Evolutionary conservation across 1,139 yeast genomes (phyloP), one percentile per base, ranked within the genome.

Genomic region (Protomyces macrosporus): DNA sequence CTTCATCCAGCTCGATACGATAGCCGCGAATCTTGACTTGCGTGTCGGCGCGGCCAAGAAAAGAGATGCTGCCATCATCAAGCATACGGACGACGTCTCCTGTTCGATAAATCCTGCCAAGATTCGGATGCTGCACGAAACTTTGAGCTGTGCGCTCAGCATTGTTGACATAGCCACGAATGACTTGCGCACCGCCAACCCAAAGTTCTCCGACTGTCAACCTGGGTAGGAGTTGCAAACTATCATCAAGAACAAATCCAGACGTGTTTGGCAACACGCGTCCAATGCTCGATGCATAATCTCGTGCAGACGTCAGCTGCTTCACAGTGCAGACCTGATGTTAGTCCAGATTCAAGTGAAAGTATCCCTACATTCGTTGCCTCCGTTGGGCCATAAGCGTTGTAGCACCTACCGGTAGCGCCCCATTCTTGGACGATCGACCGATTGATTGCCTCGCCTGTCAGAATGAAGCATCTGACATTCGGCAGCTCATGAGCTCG

Each of bases 11-110:
- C 56, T 70, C 72, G 23, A 70, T 65, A 6, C 72, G 63, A 37
- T 68, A 70, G 12, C 72, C 72, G 12, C 70, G 66, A 3, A 70
- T 53, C 59, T 70, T 70, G 42, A 70, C 70, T 52, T 70, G 72
- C 33, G 65, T 63, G 51, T 70, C 72, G 35, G 64, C 63, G 1
- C 72, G 65, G 4, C 72, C 72, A 7, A 68, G 53, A 33, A 67
- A 67, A 10, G 68, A 63, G n/a, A 70, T 56, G 5, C 66, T 63
- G 6, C 68, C 70, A 51, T 65, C 68, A 1, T 56, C 53, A 1
- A 68, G 64, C 68, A 69, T 64, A 4, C 69, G 63, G 6, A 66
- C 70, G 12, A 70, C 61, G 39, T 70, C 72, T 2, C 72, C 72
- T 0, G 72, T 70, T 1, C 65, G 52, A 54, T 70, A 70, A 39